Base-by-base conservation (phyloP, 2,329 filamentous ascomycete species). In the Stenocarpella maydis region DNA sequence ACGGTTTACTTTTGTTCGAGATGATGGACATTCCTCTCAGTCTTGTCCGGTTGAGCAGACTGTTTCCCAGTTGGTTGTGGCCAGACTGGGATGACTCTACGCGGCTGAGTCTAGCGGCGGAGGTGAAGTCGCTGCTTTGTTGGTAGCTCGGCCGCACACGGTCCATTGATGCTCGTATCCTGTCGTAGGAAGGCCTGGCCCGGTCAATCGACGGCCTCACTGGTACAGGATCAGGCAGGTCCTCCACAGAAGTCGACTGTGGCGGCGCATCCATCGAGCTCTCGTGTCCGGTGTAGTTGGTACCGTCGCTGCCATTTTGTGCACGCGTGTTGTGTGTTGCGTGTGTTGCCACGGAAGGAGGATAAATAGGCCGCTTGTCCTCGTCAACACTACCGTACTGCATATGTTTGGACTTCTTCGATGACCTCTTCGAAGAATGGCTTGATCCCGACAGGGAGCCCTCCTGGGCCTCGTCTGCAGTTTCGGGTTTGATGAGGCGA, bases 251-350 rank as follows among this genome's bases (percentile, higher is more conserved):
- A 7, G 39, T 41, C 19, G 67, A 28, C 49, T 58, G 74, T 75
- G 67, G 73, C 71, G 79, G 77, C 61, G 82, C 78, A 70, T 92
- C 90, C 73, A 89, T 78, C 19, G 90, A 90, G 73, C 85, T 82
- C 71, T 90, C 87, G 74, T 89, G 88, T 61, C 86, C 83, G 26
- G 94, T 97, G 79, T 94, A 97, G 75, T 97, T 95, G 61, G 96
- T 98, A 71, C 94, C 95, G 80, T 97, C 95, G 81, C 95, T 98
- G 71, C 94, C 94, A 75, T 95, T 97, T 77, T 97, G 93, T 75
- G 93, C 96, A 63, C 91, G 91, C 73, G 94, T 84, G 72, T 90
- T 95, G 78, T 96, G 91, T 39, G 92, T 95, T 60, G 93, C 92
- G 78, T 96, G 91, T 39, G 92, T 95, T 60, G 93, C 92, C 75